Percentiles rank a stretch among this genome's conserved stretches.
phyloP scores from a whole-genome alignment of 2,329 filamentous ascomycete genomes.

The Fonsecaea nubica region DNA sequence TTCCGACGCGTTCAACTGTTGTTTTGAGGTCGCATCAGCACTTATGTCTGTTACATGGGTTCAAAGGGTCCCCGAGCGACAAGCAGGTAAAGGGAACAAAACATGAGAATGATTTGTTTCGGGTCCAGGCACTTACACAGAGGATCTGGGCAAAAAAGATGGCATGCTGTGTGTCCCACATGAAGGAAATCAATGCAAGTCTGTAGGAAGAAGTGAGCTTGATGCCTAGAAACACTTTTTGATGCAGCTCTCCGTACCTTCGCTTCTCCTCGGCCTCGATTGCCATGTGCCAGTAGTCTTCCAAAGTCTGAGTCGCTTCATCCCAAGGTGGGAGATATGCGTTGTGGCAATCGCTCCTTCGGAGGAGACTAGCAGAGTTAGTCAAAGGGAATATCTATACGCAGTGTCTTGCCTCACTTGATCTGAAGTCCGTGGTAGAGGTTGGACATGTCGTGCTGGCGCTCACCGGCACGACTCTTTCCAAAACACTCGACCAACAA shows the following conservation, averaged over 20 bases:
- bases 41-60: too few relatives aligned
- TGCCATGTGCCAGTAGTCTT: conserved; percentile 60
- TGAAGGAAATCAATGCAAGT: conserved; percentile 66
- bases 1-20: conserved; percentile 53
- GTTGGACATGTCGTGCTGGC: conserved; percentile 69
- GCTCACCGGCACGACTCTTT: conserved; percentile 67
- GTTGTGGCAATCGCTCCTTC: conserved; percentile 60
- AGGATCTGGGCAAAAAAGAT: conserved; percentile 68
- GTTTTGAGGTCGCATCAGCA: too few relatives aligned
- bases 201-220: conserved; percentile 3
- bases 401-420: conserved; percentile 44
- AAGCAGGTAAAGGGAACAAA: too few relatives aligned
- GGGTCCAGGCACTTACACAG: conserved; percentile 62
- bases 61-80: conserved; percentile 46
- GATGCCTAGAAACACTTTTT: too few relatives aligned
- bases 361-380: conserved; percentile 48
- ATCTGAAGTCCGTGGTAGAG: conserved; percentile 64
- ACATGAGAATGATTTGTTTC: too few relatives aligned
- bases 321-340: conserved; percentile 46
- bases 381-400: not conserved
- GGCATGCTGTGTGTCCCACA: conserved; percentile 71
- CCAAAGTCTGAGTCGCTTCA: conserved; percentile 19
- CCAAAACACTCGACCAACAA: conserved; percentile 69
- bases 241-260: not conserved
- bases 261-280: conserved; percentile 64